Base-by-base conservation (phyloP, 768 basidiomycete genomes). In the Pluteus cervinus region DNA sequence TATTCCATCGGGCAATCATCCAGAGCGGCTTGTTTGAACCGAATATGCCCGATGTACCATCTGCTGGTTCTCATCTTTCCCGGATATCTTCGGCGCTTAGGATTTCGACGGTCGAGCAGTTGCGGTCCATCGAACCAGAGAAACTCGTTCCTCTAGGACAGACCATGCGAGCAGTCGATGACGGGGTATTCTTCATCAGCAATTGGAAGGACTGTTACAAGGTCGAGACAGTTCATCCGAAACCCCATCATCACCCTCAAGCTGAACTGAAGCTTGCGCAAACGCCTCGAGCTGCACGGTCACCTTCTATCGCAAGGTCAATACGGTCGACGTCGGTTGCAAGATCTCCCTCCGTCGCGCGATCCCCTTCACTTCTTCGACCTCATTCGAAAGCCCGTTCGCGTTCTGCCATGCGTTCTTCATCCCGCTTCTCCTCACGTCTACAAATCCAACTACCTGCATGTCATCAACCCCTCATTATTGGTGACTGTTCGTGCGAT, bases 1-100 rank as follows among this genome's bases (percentile, higher is more conserved):
- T 86, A 20, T 86, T 87, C 58, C 65, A 76, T 40, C 83, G 83
- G 9, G 79, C 81, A 7, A 81, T 88, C 47, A 58, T 84, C n/a
- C 86, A 88, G 53, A 84, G 79, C 36, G 71, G 79, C 4, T 62
- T 81, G 23, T 56, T 83, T 39, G 80, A 86, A 16, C 65, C 71
- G 39, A 76, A 67, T 42, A 56, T 83, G 5, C 81, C 82, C 0
- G 72, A 76, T 47, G 64, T 81, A 15, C 57, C 64, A 15, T 64
- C 66, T 24, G 79, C 79, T 4, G 81, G 81, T 15, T 81, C 75
- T 68, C 76, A 81, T 31, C 67, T 88, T 29, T 78, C 76, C 9
- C 71, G 79, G 15, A 60, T 78, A 22, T 71, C 86, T 65, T 72
- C 71, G 10, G 53, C 75, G 4, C 58, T 86, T 15, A 67, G 64